These are phyloP conservation scores for Wickerhamiella siamensis DNA, from an alignment of 805 yeast genomes.

Conservation along the genomic window DNA sequence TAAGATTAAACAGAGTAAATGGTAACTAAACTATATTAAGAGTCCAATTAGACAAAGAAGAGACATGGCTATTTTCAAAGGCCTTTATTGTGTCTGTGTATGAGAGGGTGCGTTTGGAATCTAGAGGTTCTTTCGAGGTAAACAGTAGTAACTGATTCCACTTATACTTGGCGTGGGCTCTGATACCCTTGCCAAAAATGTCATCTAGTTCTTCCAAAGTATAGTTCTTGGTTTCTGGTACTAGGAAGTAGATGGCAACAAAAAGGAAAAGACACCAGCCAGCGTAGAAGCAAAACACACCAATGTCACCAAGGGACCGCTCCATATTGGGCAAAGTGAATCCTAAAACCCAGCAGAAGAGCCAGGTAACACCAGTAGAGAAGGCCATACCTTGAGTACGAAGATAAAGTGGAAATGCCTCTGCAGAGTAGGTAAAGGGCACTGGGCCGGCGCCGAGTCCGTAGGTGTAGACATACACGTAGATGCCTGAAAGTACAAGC, in stretches of 20 bases:
- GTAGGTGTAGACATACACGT: conserved; percentile 52
- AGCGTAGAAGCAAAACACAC: conserved; percentile 33
- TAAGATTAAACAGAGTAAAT: too few relatives aligned
- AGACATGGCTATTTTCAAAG: too few relatives aligned
- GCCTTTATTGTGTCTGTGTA: too few relatives aligned
- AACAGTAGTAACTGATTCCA: neutral
- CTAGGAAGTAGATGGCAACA: conserved; percentile 30
- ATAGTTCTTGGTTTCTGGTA: conserved; percentile 60
- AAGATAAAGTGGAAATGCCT: conserved; percentile 25
- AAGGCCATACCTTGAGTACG: conserved; percentile 18
- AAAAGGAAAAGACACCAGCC: conserved; percentile 3
- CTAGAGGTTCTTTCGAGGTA: too few relatives aligned
- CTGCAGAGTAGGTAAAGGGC: conserved; percentile 76
- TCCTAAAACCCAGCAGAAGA: conserved; percentile 40
- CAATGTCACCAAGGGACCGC: conserved; percentile 52
- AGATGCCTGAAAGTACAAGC: conserved; percentile 54
- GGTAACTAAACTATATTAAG: too few relatives aligned
- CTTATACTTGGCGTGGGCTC: conserved; percentile 1
- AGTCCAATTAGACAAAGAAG: too few relatives aligned
- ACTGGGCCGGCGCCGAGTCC: conserved; percentile 80
- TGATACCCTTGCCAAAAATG: conserved; percentile 33
- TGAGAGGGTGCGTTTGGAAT: too few relatives aligned
- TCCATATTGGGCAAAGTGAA: conserved; percentile 56
- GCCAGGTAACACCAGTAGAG: conserved; percentile 47
- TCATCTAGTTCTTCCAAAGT: conserved; percentile 61